phyloP scores from a whole-genome alignment of 78 protist species.

The Chrysochromulina tobinii region DNA sequence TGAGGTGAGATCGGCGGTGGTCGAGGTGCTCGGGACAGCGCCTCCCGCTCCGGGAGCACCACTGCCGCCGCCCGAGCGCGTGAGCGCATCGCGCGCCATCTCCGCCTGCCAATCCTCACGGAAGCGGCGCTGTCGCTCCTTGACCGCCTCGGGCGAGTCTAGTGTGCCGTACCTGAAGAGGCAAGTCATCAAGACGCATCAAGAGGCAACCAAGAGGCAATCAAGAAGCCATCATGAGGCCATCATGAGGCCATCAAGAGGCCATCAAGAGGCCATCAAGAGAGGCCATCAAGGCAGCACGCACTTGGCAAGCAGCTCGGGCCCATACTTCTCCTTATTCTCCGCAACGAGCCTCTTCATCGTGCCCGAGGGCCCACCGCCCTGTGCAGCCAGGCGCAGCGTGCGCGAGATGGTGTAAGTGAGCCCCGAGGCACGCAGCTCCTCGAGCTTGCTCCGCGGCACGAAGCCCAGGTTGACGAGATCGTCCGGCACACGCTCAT shows the following conservation, averaged over 20 bases:
- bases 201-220: no score
- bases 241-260: no score
- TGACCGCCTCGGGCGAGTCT: no score
- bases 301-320: neutral
- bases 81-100: neutral
- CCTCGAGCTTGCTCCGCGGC: neutral
- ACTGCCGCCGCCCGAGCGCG: neutral
- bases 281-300: no score
- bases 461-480: slow-evolving; percentile 31
- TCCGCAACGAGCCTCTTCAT: neutral
- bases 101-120: neutral
- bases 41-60: no score
- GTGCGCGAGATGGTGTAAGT: neutral
- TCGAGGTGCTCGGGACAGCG: neutral
- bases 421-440: neutral
- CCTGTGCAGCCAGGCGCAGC: neutral
- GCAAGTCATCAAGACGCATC: no score
- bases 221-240: no score
- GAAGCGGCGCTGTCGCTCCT: neutral
- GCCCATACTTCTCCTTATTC: neutral
- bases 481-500: neutral
- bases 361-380: neutral
- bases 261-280: no score
- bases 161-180: neutral
- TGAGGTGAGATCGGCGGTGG: neutral